These are phyloP conservation scores for Penicillium concentricum DNA, from an alignment of 2,329 filamentous ascomycete species.

Conservation along the genomic window DNA sequence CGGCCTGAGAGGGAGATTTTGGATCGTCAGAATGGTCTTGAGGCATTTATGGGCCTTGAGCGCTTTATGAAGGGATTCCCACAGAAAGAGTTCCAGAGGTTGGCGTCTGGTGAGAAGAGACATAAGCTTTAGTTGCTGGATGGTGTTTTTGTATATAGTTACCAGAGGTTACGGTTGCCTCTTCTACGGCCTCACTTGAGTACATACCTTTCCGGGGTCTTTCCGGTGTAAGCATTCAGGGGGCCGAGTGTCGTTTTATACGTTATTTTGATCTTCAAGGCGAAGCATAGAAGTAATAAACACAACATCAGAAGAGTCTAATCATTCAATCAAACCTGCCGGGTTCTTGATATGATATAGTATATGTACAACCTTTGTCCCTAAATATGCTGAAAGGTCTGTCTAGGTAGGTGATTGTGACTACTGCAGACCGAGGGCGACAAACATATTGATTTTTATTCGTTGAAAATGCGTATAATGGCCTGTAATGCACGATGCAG, in stretches of 20 bases:
- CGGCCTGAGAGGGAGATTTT: conserved; percentile 69
- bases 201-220: background rate
- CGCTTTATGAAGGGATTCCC: conserved; percentile 77
- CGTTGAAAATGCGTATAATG: background rate
- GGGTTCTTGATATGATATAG: background rate
- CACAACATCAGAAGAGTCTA: background rate
- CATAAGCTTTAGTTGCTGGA: conserved; percentile 71
- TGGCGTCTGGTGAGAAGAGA: conserved; percentile 85
- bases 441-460: background rate
- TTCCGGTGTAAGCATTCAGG: no score
- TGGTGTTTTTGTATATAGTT: conserved; percentile 3
- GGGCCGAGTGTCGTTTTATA: background rate
- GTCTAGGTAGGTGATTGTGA: background rate
- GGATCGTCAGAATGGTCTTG: conserved; percentile 74
- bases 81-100: conserved; percentile 82
- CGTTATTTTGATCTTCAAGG: background rate
- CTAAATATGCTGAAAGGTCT: background rate
- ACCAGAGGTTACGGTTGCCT: background rate
- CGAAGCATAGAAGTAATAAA: background rate
- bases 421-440: background rate
- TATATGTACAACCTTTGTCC: background rate
- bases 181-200: background rate
- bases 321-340: no score
- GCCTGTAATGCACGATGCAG: background rate
- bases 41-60: conserved; percentile 83